phyloP scores from a whole-genome alignment of 805 yeast species.

The Clavispora santaluciae region DNA sequence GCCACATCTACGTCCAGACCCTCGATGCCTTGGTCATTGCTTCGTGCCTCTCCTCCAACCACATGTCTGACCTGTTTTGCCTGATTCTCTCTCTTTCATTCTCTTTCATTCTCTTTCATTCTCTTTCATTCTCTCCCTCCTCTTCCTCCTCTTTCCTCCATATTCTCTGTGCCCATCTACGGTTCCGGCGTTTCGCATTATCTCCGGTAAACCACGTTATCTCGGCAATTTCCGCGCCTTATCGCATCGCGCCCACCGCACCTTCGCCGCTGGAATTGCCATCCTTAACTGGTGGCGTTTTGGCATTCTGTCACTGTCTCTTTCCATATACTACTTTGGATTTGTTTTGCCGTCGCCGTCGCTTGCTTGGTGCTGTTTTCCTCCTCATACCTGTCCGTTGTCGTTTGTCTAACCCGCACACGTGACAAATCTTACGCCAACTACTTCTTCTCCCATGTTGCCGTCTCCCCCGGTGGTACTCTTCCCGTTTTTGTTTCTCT shows the following conservation, averaged over 20 bases:
- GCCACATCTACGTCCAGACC: too few relatives aligned
- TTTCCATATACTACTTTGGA: not conserved
- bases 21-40: too few relatives aligned
- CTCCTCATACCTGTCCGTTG: too few relatives aligned
- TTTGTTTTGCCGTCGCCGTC: too few relatives aligned
- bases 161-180: too few relatives aligned
- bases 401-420: not conserved
- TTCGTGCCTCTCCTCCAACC: not conserved
- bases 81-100: not conserved
- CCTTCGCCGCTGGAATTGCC: too few relatives aligned
- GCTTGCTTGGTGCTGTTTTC: too few relatives aligned
- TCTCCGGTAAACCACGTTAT: not conserved
- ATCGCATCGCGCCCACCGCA: not conserved
- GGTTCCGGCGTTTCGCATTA: not conserved
- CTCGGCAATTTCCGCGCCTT: not conserved
- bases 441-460: not conserved
- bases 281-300: too few relatives aligned
- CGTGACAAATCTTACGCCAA: not conserved
- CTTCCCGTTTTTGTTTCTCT: constrained; percentile 8
- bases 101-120: constrained; percentile 2
- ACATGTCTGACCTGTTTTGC: not conserved
- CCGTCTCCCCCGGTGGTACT: constrained; percentile 2
- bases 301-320: too few relatives aligned
- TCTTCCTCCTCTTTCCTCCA: not conserved
- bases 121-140: constrained; percentile 2